Base-by-base conservation (phyloP, 2,329 filamentous ascomycete species). In the Trichoderma lentiforme region DNA sequence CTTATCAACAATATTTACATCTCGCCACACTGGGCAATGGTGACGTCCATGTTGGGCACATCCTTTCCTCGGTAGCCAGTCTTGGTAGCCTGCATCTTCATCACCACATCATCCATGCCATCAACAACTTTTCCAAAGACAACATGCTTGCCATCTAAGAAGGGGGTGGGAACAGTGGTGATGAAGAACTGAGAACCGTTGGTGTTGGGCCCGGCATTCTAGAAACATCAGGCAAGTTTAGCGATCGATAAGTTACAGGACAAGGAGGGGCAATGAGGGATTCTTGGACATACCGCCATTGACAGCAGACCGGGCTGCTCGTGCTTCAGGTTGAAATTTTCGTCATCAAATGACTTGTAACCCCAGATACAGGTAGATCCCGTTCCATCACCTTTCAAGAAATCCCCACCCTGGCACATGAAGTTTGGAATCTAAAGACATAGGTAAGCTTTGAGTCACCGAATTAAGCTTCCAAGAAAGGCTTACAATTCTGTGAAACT, bases 181-280 rank as follows among this genome's bases (percentile, higher is more conserved):
- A 98, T 95, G 86, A 99, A 99, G 86, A 99, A 99, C 80, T 98
- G 96, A 73, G 90, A 94, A 47, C 96, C 96, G 81, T 98, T 98
- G 75, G 93, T 95, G 82, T 98, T 92, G 69, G 93, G 92, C 1
- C 95, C 95, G 32, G 93, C 92, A 80, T 98, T 98, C 92, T 96
- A 74, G 7, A 7, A 12, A 65, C 60, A 67, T 39, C 32, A 30
- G n/a, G 15, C 47, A 63, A 9, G 9, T n/a, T 36, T 47, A 65
- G 64, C n/a, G 11, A 39, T 28, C 11, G 30, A 12, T 34, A 15
- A 4, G 5, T 24, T 1, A 60, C 18, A 34, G 12, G 28, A 53
- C 6, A 9, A n/a, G 24, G 56, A 65, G 32, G 26, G 58, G 26
- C n/a, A 36, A 56, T 11, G 14, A 11, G 9, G 15, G 26, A 15